Percentiles rank a stretch among this genome's conserved stretches.
phyloP scores from a whole-genome alignment of 2,329 filamentous ascomycete species.

The Phialemoniopsis sp. region DNA sequence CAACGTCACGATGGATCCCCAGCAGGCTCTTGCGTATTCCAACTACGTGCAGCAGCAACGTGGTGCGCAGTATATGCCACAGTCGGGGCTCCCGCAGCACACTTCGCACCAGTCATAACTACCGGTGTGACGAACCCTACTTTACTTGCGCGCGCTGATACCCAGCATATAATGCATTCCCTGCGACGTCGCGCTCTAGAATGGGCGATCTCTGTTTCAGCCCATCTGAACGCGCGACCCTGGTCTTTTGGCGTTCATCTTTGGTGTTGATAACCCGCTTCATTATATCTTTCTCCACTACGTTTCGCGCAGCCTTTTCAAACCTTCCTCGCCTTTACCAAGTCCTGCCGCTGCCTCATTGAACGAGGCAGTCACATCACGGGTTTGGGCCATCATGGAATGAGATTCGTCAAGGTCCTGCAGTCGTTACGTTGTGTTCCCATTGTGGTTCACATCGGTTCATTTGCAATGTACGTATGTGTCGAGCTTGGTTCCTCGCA shows the following conservation, averaged over 20 bases:
- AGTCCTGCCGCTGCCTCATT: too few relatives aligned
- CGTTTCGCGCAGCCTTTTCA: too few relatives aligned
- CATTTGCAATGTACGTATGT: too few relatives aligned
- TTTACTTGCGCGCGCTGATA: constrained; percentile 40
- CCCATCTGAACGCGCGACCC: constrained; percentile 32
- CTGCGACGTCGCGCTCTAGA: constrained; percentile 30
- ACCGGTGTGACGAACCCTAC: constrained; percentile 13
- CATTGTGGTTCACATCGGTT: too few relatives aligned
- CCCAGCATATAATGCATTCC: constrained; percentile 54
- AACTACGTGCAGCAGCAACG: constrained; percentile 76
- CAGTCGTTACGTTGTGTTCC: too few relatives aligned
- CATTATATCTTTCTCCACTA: constrained; percentile 4
- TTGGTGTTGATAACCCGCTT: constrained; percentile 5
- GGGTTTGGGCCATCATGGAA: too few relatives aligned
- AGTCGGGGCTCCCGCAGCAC: constrained; percentile 76
- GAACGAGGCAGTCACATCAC: too few relatives aligned
- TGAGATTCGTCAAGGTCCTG: too few relatives aligned
- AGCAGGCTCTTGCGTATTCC: constrained; percentile 78
- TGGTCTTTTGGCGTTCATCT: constrained; percentile 38
- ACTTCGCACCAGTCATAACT: constrained; percentile 73
- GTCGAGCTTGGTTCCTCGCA: constrained; percentile 1
- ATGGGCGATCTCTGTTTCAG: constrained; percentile 22
- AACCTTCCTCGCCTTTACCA: too few relatives aligned
- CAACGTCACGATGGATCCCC: constrained; percentile 66
- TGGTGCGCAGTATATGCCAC: constrained; percentile 68